phyloP scores from a whole-genome alignment of 2,329 filamentous ascomycete species.

The Calcarisporium arbuscula region DNA sequence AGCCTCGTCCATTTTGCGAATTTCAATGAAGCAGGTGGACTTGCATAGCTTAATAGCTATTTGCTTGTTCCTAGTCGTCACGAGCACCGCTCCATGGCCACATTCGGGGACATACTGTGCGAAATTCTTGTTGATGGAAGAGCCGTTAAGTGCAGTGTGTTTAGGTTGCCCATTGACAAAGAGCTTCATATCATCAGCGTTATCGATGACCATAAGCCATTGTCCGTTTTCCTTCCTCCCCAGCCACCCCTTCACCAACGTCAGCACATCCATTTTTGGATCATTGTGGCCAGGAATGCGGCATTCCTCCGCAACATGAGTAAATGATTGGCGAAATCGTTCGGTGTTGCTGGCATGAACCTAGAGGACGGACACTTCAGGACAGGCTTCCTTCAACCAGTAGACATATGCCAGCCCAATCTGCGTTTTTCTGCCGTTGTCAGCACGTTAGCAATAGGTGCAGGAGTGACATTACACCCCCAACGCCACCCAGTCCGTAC shows the following conservation, averaged over 20 bases:
- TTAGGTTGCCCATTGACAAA: conserved; percentile 6
- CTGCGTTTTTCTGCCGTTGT: conserved; percentile 24
- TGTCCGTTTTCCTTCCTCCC: conserved; percentile 16
- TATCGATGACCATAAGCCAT: conserved; percentile 32
- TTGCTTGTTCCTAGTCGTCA: background rate
- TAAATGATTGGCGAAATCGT: conserved; percentile 21
- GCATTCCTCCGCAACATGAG: conserved; percentile 19
- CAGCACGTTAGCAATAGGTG: too few relatives aligned
- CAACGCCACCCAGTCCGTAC: too few relatives aligned
- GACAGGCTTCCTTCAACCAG: conserved; percentile 12
- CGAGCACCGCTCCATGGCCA: background rate
- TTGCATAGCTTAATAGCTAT: background rate
- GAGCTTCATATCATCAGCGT: conserved; percentile 24
- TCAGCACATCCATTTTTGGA: conserved; percentile 14
- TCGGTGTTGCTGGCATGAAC: conserved; percentile 24
- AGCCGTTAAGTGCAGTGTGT: background rate
- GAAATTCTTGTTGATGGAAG: background rate
- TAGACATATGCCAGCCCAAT: conserved; percentile 23
- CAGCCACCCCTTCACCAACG: conserved; percentile 24
- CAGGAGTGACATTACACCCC: too few relatives aligned
- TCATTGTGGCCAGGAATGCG: conserved; percentile 14
- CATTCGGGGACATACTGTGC: too few relatives aligned
- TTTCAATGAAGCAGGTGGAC: background rate
- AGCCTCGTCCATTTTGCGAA: background rate
- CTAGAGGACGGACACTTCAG: conserved; percentile 22